Base-by-base conservation (phyloP, 192 early-diverging fungal genomes). In the Rhizophagus prolifer region DNA sequence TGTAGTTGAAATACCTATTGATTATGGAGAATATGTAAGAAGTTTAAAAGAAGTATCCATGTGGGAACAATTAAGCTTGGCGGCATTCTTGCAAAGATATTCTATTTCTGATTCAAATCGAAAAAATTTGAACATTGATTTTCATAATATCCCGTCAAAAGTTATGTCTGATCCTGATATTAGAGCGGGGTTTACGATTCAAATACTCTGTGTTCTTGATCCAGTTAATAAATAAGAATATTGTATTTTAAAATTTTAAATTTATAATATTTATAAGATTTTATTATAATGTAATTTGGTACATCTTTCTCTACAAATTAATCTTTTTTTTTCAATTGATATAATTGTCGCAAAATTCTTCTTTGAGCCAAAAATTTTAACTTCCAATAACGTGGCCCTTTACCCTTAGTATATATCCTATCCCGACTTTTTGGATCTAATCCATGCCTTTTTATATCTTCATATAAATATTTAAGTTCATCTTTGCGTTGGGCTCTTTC, bases 41-140 rank as follows among this genome's bases (percentile, higher is more conserved):
- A 76, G 74, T 7, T 70, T 85, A 28, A 44, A 65, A 25, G 76
- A 81, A 13, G 76, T 86, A 25, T 81, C 79, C 30, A 83, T 86
- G 84, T 86, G 85, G 85, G 85, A 86, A 78, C 85, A 86, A 25
- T 73, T 86, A 50, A 75, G 78, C 1, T 70, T 86, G 66, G 85
- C 85, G 10, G 85, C 85, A 19, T 76, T 86, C 8, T 59, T 86
- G 66, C 85, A 86, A 69, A 69, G 71, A 12, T 72, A 81, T 64
- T 86, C 23, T 60, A 9, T 78, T 83, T 41, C 26, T 44, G 26
- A 5, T 25, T 14, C 36, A 30, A 36, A 75, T 19, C 14, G 23
- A 19, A 60, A 63, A 14, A 19, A 13, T 8, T 44, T 70, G 8
- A 78, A 36, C 19, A 13, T 72, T 4, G 76, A 71, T 61, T 58